These are phyloP conservation scores for Neltuma alba DNA, from an alignment of 306 rosid species.

Conservation along the genomic window DNA sequence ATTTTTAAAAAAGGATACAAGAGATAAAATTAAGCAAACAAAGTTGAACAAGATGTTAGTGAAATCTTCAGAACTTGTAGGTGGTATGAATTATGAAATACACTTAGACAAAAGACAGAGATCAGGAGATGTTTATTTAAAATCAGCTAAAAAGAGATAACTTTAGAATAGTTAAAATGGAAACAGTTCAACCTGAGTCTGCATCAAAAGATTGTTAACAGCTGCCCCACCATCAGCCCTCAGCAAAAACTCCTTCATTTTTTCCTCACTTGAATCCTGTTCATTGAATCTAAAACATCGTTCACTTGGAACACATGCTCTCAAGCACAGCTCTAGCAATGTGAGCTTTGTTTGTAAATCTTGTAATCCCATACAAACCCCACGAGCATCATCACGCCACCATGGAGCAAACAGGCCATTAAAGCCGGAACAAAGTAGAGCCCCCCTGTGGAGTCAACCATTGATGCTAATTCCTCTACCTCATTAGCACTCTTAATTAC, in stretches of 20 bases:
- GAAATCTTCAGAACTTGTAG: neutral
- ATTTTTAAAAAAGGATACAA: neutral
- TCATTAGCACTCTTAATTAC: conserved; percentile 68
- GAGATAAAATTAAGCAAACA: neutral
- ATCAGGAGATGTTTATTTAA: neutral
- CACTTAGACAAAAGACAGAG: neutral
- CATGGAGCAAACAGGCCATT: conserved; percentile 93
- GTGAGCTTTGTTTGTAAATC: conserved; percentile 82
- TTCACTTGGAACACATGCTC: conserved; percentile 88
- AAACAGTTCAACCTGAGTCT: conserved; percentile 73
- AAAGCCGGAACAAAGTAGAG: conserved; percentile 92
- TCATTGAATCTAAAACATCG: conserved; percentile 88
- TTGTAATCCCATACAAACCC: conserved; percentile 79
- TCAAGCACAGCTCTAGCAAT: conserved; percentile 91
- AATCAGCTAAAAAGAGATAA: conserved; percentile 14
- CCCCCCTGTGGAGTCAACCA: conserved; percentile 72
- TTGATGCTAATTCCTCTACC: conserved; percentile 66
- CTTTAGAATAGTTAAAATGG: conserved; percentile 8
- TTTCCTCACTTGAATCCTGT: conserved; percentile 55
- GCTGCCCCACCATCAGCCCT: conserved; percentile 94
- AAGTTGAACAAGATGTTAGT: neutral
- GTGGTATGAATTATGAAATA: neutral
- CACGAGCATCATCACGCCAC: conserved; percentile 99
- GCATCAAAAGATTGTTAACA: conserved; percentile 82
- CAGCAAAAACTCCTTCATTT: conserved; percentile 57